Conservation (phyloP, 805 yeast genomes). For the Tanozyma kutaoensis region DNA sequence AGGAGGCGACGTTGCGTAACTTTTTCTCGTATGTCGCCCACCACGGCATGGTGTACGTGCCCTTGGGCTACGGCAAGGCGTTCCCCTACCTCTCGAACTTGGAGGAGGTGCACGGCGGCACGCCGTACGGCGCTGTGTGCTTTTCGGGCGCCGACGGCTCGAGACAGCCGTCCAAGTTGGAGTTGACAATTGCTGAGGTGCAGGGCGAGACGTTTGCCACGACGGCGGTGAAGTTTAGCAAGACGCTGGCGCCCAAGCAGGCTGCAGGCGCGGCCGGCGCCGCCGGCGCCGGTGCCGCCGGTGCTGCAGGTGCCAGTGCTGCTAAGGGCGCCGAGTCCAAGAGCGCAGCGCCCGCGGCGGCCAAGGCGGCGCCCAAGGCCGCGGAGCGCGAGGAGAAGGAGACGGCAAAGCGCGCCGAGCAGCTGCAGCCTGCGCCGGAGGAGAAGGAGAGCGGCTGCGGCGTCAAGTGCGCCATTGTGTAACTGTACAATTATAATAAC, state of each 20-base stretch:
- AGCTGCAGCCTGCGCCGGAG: constrained; percentile 1
- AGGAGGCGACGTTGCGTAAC: constrained; percentile 58
- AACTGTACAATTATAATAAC: constrained; percentile 1
- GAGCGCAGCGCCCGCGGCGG: background rate
- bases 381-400: background rate
- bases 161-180: constrained; percentile 50
- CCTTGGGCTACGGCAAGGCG: constrained; percentile 56
- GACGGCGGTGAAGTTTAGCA: constrained; percentile 13
- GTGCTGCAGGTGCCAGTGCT: too few species aligned
- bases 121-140: constrained; percentile 83
- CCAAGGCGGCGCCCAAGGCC: background rate
- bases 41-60: constrained; percentile 72
- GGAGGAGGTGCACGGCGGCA: constrained; percentile 63
- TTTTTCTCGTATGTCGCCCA: constrained; percentile 54
- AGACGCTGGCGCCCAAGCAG: too few species aligned
- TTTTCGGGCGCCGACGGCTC: constrained; percentile 70
- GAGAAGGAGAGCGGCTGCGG: constrained; percentile 4
- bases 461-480: constrained; percentile 6
- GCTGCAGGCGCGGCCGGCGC: too few species aligned
- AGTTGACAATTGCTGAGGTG: constrained; percentile 44
- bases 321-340: too few species aligned
- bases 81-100: constrained; percentile 44
- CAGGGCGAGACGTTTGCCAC: constrained; percentile 55
- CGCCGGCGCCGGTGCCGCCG: too few species aligned
- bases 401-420: constrained; percentile 2